Evolutionary conservation across 139 green algal genomes (phyloP).

Genomic region (Chlorella sorokiniana): DNA sequence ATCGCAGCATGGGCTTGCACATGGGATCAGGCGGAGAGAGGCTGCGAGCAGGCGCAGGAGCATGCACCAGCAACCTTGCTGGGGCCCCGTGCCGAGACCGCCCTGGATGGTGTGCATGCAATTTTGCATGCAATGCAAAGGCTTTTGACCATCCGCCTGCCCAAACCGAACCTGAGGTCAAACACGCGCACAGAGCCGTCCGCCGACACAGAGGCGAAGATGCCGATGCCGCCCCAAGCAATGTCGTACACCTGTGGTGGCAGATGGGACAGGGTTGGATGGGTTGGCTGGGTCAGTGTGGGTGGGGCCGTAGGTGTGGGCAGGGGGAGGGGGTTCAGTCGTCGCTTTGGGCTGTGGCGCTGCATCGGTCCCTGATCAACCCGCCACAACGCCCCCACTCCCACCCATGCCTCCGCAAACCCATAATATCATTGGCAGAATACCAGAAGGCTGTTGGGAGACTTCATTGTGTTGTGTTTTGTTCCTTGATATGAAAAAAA

Average conservation of each 20-base stretch:
- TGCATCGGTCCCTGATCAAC: too few relatives aligned
- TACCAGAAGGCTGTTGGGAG: too few relatives aligned
- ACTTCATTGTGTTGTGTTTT: too few relatives aligned
- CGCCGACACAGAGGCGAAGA: constrained; percentile 96
- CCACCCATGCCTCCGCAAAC: too few relatives aligned
- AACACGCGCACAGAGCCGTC: constrained; percentile 96
- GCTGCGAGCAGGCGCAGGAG: not conserved
- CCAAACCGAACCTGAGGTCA: constrained; percentile 93
- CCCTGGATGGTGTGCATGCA: not conserved
- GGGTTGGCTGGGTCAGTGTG: too few relatives aligned
- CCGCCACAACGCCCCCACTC: too few relatives aligned
- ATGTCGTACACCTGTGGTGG: constrained; percentile 96
- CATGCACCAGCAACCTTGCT: not conserved
- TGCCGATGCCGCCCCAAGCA: constrained; percentile 90
- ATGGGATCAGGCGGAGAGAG: not conserved
- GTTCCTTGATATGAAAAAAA: too few relatives aligned
- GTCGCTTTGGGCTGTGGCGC: too few relatives aligned
- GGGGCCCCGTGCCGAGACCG: too few relatives aligned
- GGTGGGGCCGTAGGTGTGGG: too few relatives aligned
- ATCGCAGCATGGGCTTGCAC: not conserved
- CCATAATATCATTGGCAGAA: too few relatives aligned
- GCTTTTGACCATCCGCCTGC: not conserved
- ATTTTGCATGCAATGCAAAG: not conserved
- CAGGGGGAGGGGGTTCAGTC: too few relatives aligned
- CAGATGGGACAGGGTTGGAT: not conserved